Evolutionary conservation across 2,329 filamentous ascomycete species (phyloP), one percentile per base, ranked within the genome.

Genomic region (Chrysoporthe deuterocubensis): DNA sequence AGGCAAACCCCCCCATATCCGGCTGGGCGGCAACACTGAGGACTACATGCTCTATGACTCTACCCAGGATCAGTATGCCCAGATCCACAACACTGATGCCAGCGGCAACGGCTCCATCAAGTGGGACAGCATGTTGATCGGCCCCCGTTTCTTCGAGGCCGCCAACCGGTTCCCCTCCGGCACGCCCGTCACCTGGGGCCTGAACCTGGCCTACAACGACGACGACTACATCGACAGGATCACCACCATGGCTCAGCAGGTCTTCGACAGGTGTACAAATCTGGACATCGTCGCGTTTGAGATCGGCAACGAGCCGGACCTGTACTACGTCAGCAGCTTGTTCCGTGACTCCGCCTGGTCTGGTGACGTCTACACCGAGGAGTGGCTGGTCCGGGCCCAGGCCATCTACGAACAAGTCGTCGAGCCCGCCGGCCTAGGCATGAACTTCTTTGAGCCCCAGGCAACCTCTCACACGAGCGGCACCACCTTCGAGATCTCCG

Each of bases 11-110:
- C 79, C 82, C 1, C 81, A 84, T 72, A 78, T 85, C 44, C 80
- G 83, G 5, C 71, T 85, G 8, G 83, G 83, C 66, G 83, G 83
- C 65, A 85, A 85, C 73, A 84, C 83, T 2, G 78, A 80, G 69
- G 83, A 85, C 70, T 83, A 84, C 73, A 81, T 84, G 77, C 71
- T 84, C 43, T 85, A 76, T 71, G 74, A 81, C 64, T 66, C 73
- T 14, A 73, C 72, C 59, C 79, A 81, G 67, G 68, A 74, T 40
- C 69, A 76, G 21, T 81, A 78, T 71, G 71, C 70, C 21, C 79
- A 81, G 76, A 72, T 76, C 54, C 71, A 72, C 37, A 83, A 85
- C 69, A 71, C 74, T 1, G 69, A 79, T 62, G 75, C 80, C 1
- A 73, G 72, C 2, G 81, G 79, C 8, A 77, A 80, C 65, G 82